Conservation (phyloP, 495 filamentous ascomycete genomes). For the Aspergillus nanangensis region DNA sequence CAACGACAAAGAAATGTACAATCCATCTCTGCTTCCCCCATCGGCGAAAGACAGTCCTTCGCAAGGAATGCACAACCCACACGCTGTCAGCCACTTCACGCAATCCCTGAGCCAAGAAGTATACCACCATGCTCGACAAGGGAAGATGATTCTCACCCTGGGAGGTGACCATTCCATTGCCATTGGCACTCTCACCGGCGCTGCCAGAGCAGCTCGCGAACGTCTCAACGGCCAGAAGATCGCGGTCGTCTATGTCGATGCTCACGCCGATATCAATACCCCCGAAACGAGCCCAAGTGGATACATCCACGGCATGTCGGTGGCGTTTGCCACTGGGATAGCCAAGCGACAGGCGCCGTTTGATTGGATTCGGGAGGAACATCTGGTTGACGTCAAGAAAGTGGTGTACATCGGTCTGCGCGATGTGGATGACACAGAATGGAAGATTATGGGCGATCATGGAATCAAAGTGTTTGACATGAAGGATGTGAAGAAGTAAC, state of each 20-base stretch:
- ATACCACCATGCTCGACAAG: conserved; percentile 71
- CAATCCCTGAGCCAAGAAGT: conserved; percentile 64
- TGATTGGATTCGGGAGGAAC: conserved; percentile 64
- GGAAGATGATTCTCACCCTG: conserved; percentile 75
- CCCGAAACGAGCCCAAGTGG: conserved; percentile 75
- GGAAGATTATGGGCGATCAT: conserved; percentile 69
- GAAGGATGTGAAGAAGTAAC: conserved; percentile 73
- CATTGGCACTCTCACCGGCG: conserved; percentile 75
- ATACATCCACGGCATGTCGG: conserved; percentile 89
- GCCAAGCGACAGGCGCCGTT: conserved; percentile 61
- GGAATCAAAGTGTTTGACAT: conserved; percentile 84
- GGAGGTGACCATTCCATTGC: conserved; percentile 87
- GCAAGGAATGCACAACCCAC: conserved; percentile 61
- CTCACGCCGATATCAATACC: conserved; percentile 89
- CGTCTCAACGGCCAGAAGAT: conserved; percentile 63
- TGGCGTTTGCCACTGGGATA: conserved; percentile 74
- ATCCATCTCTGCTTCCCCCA: too few species aligned
- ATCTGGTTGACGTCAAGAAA: conserved; percentile 59
- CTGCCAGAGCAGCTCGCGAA: conserved; percentile 69
- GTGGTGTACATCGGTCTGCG: conserved; percentile 85
- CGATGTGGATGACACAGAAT: conserved; percentile 79
- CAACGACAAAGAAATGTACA: too few species aligned
- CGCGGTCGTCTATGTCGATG: conserved; percentile 87
- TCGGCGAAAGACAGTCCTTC: too few species aligned
- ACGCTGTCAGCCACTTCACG: conserved; percentile 70